Evolutionary conservation across 208 protist genomes (phyloP), one percentile per base, ranked within the genome.

Genomic region (Trypanosomatidae sp.): DNA sequence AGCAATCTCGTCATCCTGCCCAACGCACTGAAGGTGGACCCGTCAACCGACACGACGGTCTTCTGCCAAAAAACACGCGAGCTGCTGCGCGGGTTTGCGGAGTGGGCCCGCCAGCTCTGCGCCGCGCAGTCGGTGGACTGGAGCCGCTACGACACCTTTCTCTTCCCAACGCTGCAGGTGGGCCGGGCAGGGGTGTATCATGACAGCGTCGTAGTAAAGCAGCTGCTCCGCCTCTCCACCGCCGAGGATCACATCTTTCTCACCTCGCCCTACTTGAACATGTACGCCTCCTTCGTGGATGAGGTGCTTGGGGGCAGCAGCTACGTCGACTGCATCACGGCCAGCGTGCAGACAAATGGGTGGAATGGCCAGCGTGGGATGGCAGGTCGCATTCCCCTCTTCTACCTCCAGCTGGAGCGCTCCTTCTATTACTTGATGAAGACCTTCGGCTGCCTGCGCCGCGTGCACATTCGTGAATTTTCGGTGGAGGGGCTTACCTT

Each of bases 251-350:
- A 86, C 56, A 68, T 95, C 41, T 91, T 82, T 53, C 71, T 97
- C n/a, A 85, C 89, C 50, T 93, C 90, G 36, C 89, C 91, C 0
- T 97, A 97, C 79, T 74, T 96, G 28, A 96, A 97, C 80, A 80
- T 96, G 76, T 83, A 95, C 69, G 28, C 79, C 13, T 71, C 78
- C 39, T 90, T 91, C 71, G 73, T 86, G 49, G 82, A 94, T 28
- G 85, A 84, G 66, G 39, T 96, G 39, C 56, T 91, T 33, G 28
- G 36, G 19, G 72, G 73, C 39, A 62, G 25, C 30, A 69, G 65
- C 75, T 55, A 62, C 66, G 53, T 83, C 0, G 86, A 95, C 69
- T 81, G 85, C 71, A 88, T 97, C 74, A 94, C 91, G 22, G 88
- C 90, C 12, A 89, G 83, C 47, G 80, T 90, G 55, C 73, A 77